phyloP scores from a whole-genome alignment of 495 filamentous ascomycete species.

The Penicillium egyptiacum region DNA sequence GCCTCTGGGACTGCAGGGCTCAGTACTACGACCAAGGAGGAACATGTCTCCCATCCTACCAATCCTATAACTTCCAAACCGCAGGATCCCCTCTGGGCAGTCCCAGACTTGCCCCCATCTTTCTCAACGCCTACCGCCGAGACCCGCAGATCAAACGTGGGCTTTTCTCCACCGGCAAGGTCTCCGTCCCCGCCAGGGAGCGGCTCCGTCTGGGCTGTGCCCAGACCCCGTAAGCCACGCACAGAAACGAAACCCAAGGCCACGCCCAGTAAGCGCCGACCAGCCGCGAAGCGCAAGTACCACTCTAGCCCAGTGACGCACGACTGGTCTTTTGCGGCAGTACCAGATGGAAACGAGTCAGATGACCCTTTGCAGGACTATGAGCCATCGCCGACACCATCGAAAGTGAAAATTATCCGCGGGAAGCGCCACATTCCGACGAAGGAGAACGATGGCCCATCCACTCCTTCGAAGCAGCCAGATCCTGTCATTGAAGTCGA shows the following conservation, averaged over 20 bases:
- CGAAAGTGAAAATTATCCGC: constrained; percentile 22
- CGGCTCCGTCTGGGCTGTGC: constrained; percentile 43
- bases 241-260: constrained; percentile 27
- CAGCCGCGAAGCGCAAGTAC: constrained; percentile 29
- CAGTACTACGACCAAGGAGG: constrained; percentile 5
- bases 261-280: constrained; percentile 23
- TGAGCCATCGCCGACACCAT: constrained; percentile 37
- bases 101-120: constrained; percentile 38
- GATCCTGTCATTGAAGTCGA: not conserved
- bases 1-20: constrained; percentile 1
- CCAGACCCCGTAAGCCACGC: constrained; percentile 24
- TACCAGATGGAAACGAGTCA: constrained; percentile 43
- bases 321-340: constrained; percentile 48
- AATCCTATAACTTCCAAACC: constrained; percentile 7
- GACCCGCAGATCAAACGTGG: constrained; percentile 19
- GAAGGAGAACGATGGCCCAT: constrained; percentile 1
- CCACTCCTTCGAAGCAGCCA: constrained; percentile 1
- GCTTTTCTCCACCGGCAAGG: constrained; percentile 16
- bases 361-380: constrained; percentile 49
- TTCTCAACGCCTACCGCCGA: constrained; percentile 39
- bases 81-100: constrained; percentile 35
- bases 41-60: not conserved
- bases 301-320: constrained; percentile 39
- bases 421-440: constrained; percentile 20
- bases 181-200: constrained; percentile 40